A percentile compares a stretch with the other conserved stretches of the same genome.
These are phyloP conservation scores for Ophryocystis elektroscirrha DNA, from an alignment of 169 alveolate species.

Conservation along the genomic window DNA sequence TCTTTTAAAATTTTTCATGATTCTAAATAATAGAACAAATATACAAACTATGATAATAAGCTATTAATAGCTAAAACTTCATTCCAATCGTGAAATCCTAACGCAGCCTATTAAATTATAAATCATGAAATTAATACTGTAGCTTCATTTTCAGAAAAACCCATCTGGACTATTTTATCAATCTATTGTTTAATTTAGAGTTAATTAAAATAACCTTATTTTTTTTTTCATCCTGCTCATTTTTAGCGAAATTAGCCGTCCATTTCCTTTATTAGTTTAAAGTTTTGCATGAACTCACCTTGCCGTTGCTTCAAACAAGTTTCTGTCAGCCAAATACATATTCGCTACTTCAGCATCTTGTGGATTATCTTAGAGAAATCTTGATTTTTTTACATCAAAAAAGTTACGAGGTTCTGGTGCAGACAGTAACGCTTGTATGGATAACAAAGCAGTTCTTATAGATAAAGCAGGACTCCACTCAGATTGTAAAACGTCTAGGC, in stretches of 20 bases:
- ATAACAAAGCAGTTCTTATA: constrained; percentile 64
- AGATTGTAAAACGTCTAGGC: constrained; percentile 71
- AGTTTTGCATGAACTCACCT: constrained; percentile 22
- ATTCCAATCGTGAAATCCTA: no score
- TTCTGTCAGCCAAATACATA: constrained; percentile 40
- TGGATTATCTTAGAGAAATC: constrained; percentile 38
- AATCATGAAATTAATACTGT: no score
- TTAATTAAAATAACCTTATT: no score
- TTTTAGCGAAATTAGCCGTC: background rate
- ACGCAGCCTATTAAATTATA: no score
- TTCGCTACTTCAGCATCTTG: constrained; percentile 67
- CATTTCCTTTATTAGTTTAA: background rate
- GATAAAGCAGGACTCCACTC: constrained; percentile 96
- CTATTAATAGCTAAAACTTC: no score
- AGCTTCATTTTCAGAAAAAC: no score
- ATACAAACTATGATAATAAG: no score
- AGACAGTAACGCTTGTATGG: constrained; percentile 57
- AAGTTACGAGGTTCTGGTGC: constrained; percentile 50
- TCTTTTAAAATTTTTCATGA: no score
- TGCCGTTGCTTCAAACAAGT: constrained; percentile 41
- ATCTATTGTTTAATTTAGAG: no score
- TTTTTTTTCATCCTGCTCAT: no score
- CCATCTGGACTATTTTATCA: no score
- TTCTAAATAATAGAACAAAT: no score
- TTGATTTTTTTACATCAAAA: background rate